phyloP scores from a whole-genome alignment of 1,139 yeast genomes.

The Yamadazyma membranifaciens region DNA sequence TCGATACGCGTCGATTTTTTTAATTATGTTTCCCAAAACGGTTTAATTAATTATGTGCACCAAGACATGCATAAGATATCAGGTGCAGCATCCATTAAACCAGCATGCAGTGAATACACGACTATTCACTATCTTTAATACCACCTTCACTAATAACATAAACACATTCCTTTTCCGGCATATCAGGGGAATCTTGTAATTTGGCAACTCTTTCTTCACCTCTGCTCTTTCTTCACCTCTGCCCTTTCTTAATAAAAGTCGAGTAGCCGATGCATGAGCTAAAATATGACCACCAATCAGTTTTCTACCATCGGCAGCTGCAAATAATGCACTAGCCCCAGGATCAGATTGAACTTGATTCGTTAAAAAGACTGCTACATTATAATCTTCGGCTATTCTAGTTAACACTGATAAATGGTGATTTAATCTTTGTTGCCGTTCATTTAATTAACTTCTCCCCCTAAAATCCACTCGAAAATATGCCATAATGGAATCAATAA shows the following conservation, averaged over 20 bases:
- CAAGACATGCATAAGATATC: background rate
- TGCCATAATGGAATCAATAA: conserved; percentile 96
- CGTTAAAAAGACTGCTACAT: conserved; percentile 96
- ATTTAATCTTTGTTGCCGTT: conserved; percentile 92
- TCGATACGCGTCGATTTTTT: conserved; percentile 14
- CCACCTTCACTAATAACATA: conserved; percentile 2
- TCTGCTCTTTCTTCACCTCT: conserved; percentile 86
- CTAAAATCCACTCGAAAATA: conserved; percentile 90
- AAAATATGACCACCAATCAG: conserved; percentile 98
- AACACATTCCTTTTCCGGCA: conserved; percentile 3
- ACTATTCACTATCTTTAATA: conserved; percentile 2
- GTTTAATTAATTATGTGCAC: conserved; percentile 16
- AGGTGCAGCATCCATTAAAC: background rate
- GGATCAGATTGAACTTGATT: conserved; percentile 98
- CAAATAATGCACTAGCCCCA: conserved; percentile 80
- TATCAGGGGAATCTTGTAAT: conserved; percentile 1
- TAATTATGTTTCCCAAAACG: conserved; percentile 25
- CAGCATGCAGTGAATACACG: background rate
- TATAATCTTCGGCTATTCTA: conserved; percentile 94
- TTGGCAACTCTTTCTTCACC: conserved; percentile 46
- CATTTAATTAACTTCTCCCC: conserved; percentile 94
- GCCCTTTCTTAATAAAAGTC: conserved; percentile 86
- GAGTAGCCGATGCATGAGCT: conserved; percentile 94
- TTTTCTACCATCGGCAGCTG: conserved; percentile 94
- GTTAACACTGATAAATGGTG: conserved; percentile 88